Base-by-base conservation (phyloP, 768 basidiomycete species). In the Russula dissimulans region DNA sequence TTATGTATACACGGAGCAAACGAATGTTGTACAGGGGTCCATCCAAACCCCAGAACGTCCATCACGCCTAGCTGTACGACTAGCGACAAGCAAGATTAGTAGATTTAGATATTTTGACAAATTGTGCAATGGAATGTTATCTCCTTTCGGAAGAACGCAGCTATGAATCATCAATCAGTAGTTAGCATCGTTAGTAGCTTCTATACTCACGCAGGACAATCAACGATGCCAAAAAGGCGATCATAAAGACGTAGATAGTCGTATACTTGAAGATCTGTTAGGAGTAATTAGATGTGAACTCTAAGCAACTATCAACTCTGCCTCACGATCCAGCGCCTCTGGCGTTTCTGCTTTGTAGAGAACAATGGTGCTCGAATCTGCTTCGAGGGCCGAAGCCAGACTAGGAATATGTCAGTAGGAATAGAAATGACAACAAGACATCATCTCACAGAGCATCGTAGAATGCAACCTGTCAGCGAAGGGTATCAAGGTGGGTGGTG, bases 311-410 rank as follows among this genome's bases (percentile, higher is more conserved):
- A 36, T 34, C 31, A 38, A 59, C 17, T 12, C 15, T 29, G 31
- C 77, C 81, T 64, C 66, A 87, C 88, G 68, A 95, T 95, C 89
- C 90, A 93, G 67, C 95, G 78, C 58, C 95, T 81, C 70, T 93
- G 90, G 65, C 89, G 80, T 76, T 92, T 91, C 75, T 95, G 92
- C 75, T 95, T 94, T 56, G 89, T 90, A 12, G 91, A 93, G 79
- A 93, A 97, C 59, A 97, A 78, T 11, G 94, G 93, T 22, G 94
- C 79, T 41, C 92, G 87, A 62, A 95, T 95, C 73, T 95, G 93
- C 75, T 92, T 93, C 49, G 90, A 92, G 3, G 92, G 92, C 46
- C 91, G 87, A 50, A 98, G 80, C 95, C 97, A 98, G 79, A 97
- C 89, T 92, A 58, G 10, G 56, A 26, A 55, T 39, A 11, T 15